Evolutionary conservation across 2,329 filamentous ascomycete genomes (phyloP), one percentile per base, ranked within the genome.

Genomic region (Ascochyta lentis): DNA sequence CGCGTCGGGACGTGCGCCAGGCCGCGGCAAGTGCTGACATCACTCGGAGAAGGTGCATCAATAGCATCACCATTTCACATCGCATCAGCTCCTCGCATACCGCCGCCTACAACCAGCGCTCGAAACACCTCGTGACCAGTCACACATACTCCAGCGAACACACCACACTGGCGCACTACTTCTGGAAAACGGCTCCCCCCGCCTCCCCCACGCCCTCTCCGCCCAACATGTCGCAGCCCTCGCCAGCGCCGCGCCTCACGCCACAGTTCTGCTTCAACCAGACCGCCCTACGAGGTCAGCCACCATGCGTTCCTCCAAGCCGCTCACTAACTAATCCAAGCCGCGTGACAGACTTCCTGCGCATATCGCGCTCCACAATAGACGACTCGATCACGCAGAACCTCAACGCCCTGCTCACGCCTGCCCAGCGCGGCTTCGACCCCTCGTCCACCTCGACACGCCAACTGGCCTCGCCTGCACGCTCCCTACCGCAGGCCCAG

Each of bases 381-480:
- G 95, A 99, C 77, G 95, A 99, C 77, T 92, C 90, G 40, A 98
- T 99, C 70, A 87, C 87, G 0, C 93, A 96, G 71, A 94, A 96
- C 69, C 86, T 99, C 58, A 98, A 98, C 79, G 91, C 92, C 1
- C 84, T 98, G 34, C 79, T 91, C 40, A 93, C 89, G 0, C 94
- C 94, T 0, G 83, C 90, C 12, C 80, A 81, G 40, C 77, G 78
- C 35, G 86, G 87, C 15, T 98, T 96, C 77, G 89, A 96, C 71
- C 90, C 94, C 1, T 79, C 83, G 0, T 93, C 91, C 1, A 96
- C 92, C 1, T 84, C 87, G 0, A 79, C 83, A 13, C 85, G 89
- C 47, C 80, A 81, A 23, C 79, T 84, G 2, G 78, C 81, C 37
- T 77, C 84, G 0, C 67, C 79, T 3, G 79, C 78, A 33, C 66